Conservation (phyloP, 768 basidiomycete genomes). For the Kwoniella mangroviensis region DNA sequence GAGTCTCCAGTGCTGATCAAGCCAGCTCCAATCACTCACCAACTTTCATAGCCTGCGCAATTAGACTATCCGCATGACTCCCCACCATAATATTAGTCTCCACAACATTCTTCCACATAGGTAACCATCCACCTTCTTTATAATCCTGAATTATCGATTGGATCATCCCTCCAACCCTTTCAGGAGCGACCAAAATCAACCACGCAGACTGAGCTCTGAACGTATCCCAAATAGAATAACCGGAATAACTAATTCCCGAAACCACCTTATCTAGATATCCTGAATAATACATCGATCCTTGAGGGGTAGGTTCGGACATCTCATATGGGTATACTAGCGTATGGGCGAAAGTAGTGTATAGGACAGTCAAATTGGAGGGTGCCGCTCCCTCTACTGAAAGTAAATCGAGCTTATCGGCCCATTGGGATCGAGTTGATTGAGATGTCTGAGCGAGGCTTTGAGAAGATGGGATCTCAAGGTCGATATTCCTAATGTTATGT, state of each 20-base stretch:
- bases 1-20: neutral
- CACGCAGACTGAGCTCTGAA: slow-evolving; percentile 80
- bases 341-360: slow-evolving; percentile 65
- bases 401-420: slow-evolving; percentile 67
- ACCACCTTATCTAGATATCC: slow-evolving; percentile 70
- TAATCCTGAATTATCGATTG: slow-evolving; percentile 81
- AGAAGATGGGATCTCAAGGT: slow-evolving; percentile 63
- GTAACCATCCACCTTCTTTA: slow-evolving; percentile 75
- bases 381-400: slow-evolving; percentile 64
- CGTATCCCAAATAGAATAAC: slow-evolving; percentile 71
- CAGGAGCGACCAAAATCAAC: slow-evolving; percentile 75
- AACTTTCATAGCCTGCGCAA: slow-evolving; percentile 44
- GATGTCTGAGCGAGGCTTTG: slow-evolving; percentile 65
- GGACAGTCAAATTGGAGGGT: slow-evolving; percentile 61
- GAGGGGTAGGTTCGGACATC: slow-evolving; percentile 64
- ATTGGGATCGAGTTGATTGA: slow-evolving; percentile 61
- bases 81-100: slow-evolving; percentile 87
- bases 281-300: slow-evolving; percentile 67
- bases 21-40: slow-evolving; percentile 22
- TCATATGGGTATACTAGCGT: slow-evolving; percentile 73
- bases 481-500: slow-evolving; percentile 59
- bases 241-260: slow-evolving; percentile 70
- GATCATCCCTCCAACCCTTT: slow-evolving; percentile 75
- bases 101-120: slow-evolving; percentile 88
- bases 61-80: slow-evolving; percentile 65